These are phyloP conservation scores for Xylariaceae sp. DNA, from an alignment of 2,329 filamentous ascomycete species.

Conservation along the genomic window DNA sequence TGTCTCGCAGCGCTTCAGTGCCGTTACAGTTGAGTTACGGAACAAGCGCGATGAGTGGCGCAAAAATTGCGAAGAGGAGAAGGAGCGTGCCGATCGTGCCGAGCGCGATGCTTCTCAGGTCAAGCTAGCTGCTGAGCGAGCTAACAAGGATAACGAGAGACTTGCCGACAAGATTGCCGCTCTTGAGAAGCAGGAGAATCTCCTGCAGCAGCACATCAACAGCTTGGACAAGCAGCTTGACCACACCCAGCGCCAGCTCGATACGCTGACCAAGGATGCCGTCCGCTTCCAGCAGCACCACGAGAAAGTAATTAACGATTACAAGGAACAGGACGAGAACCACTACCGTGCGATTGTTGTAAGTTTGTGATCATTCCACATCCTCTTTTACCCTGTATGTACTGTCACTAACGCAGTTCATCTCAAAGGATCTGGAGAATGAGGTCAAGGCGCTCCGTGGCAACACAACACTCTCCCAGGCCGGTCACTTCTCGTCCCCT, in stretches of 20 bases:
- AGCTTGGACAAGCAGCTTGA: conserved; percentile 10
- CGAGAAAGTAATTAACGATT: conserved; percentile 12
- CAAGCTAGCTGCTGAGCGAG: too few species aligned
- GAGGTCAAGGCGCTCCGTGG: conserved; percentile 13
- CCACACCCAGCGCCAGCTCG: conserved; percentile 9
- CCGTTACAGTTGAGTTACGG: conserved; percentile 10
- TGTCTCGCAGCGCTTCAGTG: conserved; percentile 18
- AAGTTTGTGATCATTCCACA: conserved; percentile 11
- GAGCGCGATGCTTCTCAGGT: too few species aligned
- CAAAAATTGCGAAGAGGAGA: conserved; percentile 6
- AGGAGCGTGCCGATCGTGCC: conserved; percentile 13
- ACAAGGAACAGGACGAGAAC: conserved; percentile 20
- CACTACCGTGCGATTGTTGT: conserved; percentile 22
- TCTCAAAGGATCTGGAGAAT: conserved; percentile 18
- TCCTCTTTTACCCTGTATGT: neutral
- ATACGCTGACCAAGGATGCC: conserved; percentile 8
- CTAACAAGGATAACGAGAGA: too few species aligned
- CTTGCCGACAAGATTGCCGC: conserved; percentile 4
- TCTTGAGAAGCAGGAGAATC: conserved; percentile 12
- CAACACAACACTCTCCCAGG: too few species aligned
- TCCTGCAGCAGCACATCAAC: conserved; percentile 16
- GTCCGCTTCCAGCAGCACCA: conserved; percentile 21
- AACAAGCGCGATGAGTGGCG: conserved; percentile 17
- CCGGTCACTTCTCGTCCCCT: neutral
- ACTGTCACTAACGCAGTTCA: conserved; percentile 1